Evolutionary conservation across 345 rosid species (phyloP), one percentile per base, ranked within the genome.

Genomic region (Arabidopsis arenosa): DNA sequence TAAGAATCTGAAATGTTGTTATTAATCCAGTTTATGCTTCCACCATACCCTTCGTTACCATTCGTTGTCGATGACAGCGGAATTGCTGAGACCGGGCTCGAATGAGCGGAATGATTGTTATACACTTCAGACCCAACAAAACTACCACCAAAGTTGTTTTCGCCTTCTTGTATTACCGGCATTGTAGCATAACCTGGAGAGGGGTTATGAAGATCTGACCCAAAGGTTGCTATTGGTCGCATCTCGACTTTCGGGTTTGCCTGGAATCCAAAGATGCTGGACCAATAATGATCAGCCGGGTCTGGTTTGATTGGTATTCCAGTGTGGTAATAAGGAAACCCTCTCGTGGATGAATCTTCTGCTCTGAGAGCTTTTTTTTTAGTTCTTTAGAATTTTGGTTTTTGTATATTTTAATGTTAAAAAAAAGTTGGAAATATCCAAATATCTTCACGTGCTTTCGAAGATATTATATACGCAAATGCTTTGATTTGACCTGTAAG

Each of bases 271-370:
- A 81, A 60, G 69, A 89, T 72, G 17, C 78, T 85, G 18, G 92
- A 83, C 98, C 98, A 90, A 13, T 84, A 88, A 51, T 86, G 85
- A 4, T 72, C 78, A 9, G 85, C 72, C 0, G 88, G 79, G 77
- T 90, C 94, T 45, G 76, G 83, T 63, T 90, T 93, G 79, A 90
- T 79, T 10, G 94, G 93, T 18, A 87, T 28, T 35, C 90, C 86
- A 7, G 93, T 82, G 80, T 79, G 69, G 87, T 12, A 79, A 18
- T 18, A 18, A 41, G 28, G 13, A 63, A 65, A 76, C 80, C 80
- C 76, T 77, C 73, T 43, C 54, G 40, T 72, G 77, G 49, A 62
- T 76, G 70, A 65, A 58, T 10, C 21, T 48, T 72, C 76, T 17
- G 17, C 52, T 63, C 66, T 47, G 61, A 37, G n/a, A 41, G 54